Percentiles rank a stretch among this genome's conserved stretches.
phyloP scores from a whole-genome alignment of 1,139 yeast genomes.

The Taphrina pruni region DNA sequence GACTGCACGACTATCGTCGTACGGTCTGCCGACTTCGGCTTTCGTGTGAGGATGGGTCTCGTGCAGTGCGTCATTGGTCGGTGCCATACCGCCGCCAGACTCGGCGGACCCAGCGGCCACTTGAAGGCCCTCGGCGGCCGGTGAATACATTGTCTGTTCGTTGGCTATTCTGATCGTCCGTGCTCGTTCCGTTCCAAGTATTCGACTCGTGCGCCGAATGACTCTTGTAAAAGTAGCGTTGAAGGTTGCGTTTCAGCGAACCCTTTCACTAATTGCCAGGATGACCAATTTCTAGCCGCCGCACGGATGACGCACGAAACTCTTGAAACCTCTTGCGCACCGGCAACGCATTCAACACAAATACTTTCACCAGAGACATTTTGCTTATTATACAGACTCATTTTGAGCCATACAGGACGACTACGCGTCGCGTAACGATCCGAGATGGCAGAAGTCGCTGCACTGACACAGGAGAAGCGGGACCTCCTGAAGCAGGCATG shows the following conservation, averaged over 20 bases:
- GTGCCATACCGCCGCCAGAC: slow-evolving; percentile 24
- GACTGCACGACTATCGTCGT: slow-evolving; percentile 13
- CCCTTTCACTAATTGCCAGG: neutral
- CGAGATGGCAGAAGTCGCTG: slow-evolving; percentile 26
- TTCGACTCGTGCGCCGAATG: neutral
- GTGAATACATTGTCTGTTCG: slow-evolving; percentile 3
- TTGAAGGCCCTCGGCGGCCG: slow-evolving; percentile 27
- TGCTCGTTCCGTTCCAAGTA: neutral
- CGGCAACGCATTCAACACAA: neutral
- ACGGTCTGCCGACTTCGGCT: slow-evolving; percentile 5
- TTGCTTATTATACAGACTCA: neutral
- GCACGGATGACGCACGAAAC: slow-evolving; percentile 12
- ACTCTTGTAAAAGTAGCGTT: neutral
- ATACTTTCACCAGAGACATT: neutral
- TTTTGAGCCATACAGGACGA: neutral
- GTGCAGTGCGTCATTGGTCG: slow-evolving; percentile 5
- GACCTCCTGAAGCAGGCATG: slow-evolving; percentile 26
- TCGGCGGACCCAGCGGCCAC: slow-evolving; percentile 35
- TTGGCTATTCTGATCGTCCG: slow-evolving; percentile 2
- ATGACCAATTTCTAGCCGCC: slow-evolving; percentile 15
- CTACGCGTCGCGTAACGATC: neutral
- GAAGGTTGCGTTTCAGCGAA: neutral
- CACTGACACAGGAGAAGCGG: slow-evolving; percentile 22
- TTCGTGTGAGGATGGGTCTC: slow-evolving; percentile 19
- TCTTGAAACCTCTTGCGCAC: neutral